Percentiles rank a stretch among this genome's conserved stretches.
Evolutionary conservation across 495 filamentous ascomycete genomes (phyloP).

Genomic region (Aspergillus incahuasiensis): DNA sequence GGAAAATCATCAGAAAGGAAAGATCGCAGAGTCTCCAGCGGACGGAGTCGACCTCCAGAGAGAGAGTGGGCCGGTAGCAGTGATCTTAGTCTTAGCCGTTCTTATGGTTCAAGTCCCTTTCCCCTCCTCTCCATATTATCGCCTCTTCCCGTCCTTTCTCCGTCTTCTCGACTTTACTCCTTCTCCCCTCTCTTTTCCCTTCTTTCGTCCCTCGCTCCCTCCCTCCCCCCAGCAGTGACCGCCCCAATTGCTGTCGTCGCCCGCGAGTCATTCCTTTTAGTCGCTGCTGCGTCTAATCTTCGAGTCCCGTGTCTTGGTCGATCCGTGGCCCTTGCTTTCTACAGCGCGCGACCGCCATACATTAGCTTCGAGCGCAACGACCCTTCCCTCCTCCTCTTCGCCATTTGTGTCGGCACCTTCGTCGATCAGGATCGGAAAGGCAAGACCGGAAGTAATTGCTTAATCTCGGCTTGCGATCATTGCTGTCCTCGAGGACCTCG

Average conservation of each 20-base stretch:
- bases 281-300: neutral
- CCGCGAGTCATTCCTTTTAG: neutral
- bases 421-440: constrained; percentile 13
- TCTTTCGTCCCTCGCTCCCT: neutral
- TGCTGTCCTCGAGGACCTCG: neutral
- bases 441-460: neutral
- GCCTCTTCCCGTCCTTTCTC: neutral
- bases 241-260: neutral
- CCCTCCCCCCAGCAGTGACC: neutral
- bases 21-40: neutral
- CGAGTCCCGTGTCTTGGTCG: constrained; percentile 13
- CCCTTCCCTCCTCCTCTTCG: constrained; percentile 8
- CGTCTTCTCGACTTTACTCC: constrained; percentile 6
- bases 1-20: neutral
- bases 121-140: neutral
- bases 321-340: constrained; percentile 33
- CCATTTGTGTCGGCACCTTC: constrained; percentile 10
- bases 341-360: constrained; percentile 6
- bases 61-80: neutral
- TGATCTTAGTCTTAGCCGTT: neutral
- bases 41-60: neutral
- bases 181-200: constrained; percentile 12
- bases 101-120: neutral
- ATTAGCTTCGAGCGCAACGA: constrained; percentile 3
- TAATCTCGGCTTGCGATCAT: neutral